Evolutionary conservation across 192 early-diverging fungal species (phyloP).

Genomic region (Obelidium mucronatum): DNA sequence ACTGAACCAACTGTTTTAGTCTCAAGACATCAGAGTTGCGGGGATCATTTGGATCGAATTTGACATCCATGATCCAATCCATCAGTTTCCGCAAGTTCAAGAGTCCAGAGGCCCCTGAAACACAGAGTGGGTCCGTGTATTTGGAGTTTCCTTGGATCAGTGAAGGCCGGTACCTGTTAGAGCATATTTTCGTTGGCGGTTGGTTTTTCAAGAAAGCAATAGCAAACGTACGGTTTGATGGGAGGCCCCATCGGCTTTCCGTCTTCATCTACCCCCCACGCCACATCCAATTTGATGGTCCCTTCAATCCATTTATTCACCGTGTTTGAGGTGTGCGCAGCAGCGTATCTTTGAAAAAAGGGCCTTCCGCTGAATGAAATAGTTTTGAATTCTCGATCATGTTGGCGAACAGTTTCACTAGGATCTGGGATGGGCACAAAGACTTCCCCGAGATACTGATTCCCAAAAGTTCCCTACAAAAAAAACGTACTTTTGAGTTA

Average conservation of each 20-base stretch:
- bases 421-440: slow-evolving; percentile 51
- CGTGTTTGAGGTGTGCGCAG: background rate
- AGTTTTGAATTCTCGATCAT: slow-evolving; percentile 32
- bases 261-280: slow-evolving; percentile 53
- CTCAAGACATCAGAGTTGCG: slow-evolving; percentile 46
- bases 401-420: slow-evolving; percentile 25
- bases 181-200: background rate
- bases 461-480: slow-evolving; percentile 31
- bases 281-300: slow-evolving; percentile 37
- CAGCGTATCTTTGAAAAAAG: slow-evolving; percentile 23
- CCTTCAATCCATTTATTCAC: slow-evolving; percentile 43
- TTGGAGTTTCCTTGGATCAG: slow-evolving; percentile 20
- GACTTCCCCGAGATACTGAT: slow-evolving; percentile 43
- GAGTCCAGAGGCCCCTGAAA: slow-evolving; percentile 35
- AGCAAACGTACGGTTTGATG: slow-evolving; percentile 34
- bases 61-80: slow-evolving; percentile 52
- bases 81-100: slow-evolving; percentile 47
- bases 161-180: slow-evolving; percentile 33
- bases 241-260: slow-evolving; percentile 47
- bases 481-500: too few species aligned
- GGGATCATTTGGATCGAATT: slow-evolving; percentile 59
- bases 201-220: background rate
- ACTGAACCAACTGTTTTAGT: slow-evolving; percentile 47
- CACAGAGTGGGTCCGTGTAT: slow-evolving; percentile 38
- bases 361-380: slow-evolving; percentile 35